Evolutionary conservation across 1,284 basidiomycete genomes (phyloP), one percentile per base, ranked within the genome.

Genomic region (Sporisorium graminicola): DNA sequence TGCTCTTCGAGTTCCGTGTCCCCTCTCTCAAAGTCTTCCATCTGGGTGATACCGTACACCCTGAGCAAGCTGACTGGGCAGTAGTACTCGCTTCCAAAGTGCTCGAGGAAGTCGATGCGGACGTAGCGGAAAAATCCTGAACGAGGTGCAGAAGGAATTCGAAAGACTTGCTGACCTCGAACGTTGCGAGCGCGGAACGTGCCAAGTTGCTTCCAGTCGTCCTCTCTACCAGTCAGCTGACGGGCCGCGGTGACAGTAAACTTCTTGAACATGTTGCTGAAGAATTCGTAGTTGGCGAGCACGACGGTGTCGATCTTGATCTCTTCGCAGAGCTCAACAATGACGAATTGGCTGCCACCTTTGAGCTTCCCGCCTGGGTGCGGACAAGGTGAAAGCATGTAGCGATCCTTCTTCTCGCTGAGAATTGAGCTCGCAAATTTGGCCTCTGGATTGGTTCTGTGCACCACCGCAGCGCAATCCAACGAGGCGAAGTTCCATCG

Each of bases 241-340:
- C 93, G 92, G 6, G 93, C 91, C 2, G 94, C 93, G 80, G 92
- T 93, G 47, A 99, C 91, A 3, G 89, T 89, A 74, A 99, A 93
- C 58, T 95, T 92, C 86, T 94, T 93, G 87, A 99, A 97, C 56
- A 98, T 93, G 12, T 95, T 94, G 79, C 93, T 95, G 87, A 98
- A 99, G 88, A 98, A 98, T 87, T 99, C 96, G 86, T 93, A 97
- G 82, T 98, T 97, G 58, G 95, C 95, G 7, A 99, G 88, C 84
- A 98, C 95, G 55, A 99, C 90, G 0, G 95, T 96, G 86, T 99
- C 95, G 81, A 98, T 94, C 52, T 93, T 89, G 78, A 99, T 95
- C 85, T 98, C 96, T 79, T 98, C 95, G 87, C 97, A 99, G 7
- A 98, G 90, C 86, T 99, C 97, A 47, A 98, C 92, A 29, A 98